Evolutionary conservation across 306 rosid genomes (phyloP).

Genomic region (Cicer pinnatifidum): DNA sequence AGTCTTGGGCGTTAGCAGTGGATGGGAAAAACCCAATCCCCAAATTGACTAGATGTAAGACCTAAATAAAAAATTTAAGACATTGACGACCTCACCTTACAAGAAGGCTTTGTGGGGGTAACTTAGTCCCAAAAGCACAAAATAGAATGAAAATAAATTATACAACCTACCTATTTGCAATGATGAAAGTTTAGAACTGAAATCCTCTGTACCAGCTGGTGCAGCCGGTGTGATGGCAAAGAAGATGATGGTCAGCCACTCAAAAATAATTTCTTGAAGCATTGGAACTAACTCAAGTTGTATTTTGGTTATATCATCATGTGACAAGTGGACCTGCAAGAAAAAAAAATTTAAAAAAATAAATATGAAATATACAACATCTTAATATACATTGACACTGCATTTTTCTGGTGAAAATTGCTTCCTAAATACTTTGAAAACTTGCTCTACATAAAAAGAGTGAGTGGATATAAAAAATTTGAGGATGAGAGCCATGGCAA

Average conservation of each 20-base stretch:
- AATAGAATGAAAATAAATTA: slow-evolving; percentile 27
- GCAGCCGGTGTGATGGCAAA: slow-evolving; percentile 78
- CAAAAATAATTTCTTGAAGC: slow-evolving; percentile 82
- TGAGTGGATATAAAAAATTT: no score
- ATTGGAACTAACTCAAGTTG: slow-evolving; percentile 80
- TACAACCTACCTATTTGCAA: slow-evolving; percentile 77
- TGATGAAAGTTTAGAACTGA: slow-evolving; percentile 79
- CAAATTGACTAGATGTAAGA: background rate
- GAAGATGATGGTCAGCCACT: slow-evolving; percentile 81
- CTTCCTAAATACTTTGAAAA: slow-evolving; percentile 21
- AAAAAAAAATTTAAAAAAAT: background rate
- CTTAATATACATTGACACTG: slow-evolving; percentile 13
- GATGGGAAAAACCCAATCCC: slow-evolving; percentile 17
- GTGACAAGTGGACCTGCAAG: slow-evolving; percentile 71
- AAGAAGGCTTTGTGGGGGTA: background rate
- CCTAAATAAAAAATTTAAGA: background rate
- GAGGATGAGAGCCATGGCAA: no score
- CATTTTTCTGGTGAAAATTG: slow-evolving; percentile 14
- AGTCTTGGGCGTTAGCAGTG: background rate
- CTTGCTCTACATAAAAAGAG: background rate
- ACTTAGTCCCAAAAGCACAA: background rate
- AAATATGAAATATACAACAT: background rate
- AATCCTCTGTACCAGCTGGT: slow-evolving; percentile 75
- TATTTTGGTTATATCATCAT: slow-evolving; percentile 71
- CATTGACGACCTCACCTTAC: background rate